phyloP scores from a whole-genome alignment of 331 rosid species.

The Spiraea crenata region DNA sequence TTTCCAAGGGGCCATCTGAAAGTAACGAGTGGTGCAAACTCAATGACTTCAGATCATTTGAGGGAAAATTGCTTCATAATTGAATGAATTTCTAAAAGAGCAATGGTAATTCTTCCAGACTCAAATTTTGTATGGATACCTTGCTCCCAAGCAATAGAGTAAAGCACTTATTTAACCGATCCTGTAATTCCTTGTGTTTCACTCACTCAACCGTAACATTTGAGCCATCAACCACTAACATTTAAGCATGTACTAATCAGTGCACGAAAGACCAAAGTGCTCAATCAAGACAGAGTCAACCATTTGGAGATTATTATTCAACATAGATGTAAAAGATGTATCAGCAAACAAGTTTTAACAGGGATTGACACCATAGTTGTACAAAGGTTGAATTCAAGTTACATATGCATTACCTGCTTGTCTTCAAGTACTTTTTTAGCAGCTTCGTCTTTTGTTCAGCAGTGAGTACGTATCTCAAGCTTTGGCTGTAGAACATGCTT shows the following conservation, averaged over 20 bases:
- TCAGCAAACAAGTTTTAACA: background rate
- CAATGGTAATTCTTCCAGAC: background rate
- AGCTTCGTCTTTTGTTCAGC: conserved; percentile 35
- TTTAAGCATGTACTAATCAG: too few species aligned
- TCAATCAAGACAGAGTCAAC: too few species aligned
- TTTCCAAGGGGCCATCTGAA: background rate
- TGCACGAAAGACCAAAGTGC: too few species aligned
- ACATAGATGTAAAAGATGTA: too few species aligned
- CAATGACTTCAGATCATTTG: background rate
- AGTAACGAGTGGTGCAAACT: background rate
- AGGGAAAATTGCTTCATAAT: background rate
- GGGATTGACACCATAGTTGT: background rate
- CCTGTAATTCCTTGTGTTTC: too few species aligned
- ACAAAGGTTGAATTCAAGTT: background rate
- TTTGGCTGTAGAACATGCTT: conserved; percentile 45
- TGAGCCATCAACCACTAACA: too few species aligned
- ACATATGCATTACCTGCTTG: conserved; percentile 39
- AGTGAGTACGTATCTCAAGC: conserved; percentile 35
- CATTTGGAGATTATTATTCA: too few species aligned
- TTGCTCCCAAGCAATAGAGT: too few species aligned
- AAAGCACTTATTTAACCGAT: too few species aligned
- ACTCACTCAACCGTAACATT: too few species aligned
- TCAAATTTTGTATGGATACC: too few species aligned
- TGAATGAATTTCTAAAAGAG: background rate
- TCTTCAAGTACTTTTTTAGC: conserved; percentile 39